Percentiles rank a stretch among this genome's conserved stretches.
These are phyloP conservation scores for Corchorus olitorius DNA, from an alignment of 345 rosid species.

Conservation along the genomic window DNA sequence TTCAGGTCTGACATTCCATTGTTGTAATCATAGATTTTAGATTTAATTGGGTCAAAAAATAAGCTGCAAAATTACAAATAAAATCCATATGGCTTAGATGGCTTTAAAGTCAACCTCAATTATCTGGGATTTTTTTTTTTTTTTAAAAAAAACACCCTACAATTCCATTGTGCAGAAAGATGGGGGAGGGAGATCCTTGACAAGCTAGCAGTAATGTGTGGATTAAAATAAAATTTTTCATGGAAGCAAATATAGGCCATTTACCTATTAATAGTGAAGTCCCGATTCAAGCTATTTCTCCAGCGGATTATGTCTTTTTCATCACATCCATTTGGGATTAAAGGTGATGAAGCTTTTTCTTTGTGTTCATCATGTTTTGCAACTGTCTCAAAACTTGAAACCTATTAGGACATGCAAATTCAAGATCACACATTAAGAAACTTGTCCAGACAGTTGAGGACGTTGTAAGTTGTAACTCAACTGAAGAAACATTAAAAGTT, in stretches of 20 bases:
- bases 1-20: conserved; percentile 75
- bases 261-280: conserved; percentile 93
- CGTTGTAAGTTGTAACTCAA: background rate
- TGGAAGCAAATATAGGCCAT: background rate
- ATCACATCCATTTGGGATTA: conserved; percentile 40
- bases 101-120: conserved; percentile 1
- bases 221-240: background rate
- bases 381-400: conserved; percentile 82
- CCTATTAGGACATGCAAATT: conserved; percentile 44
- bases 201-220: conserved; percentile 2
- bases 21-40: conserved; percentile 69
- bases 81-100: conserved; percentile 18
- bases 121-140: too few species aligned
- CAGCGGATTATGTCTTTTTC: conserved; percentile 63
- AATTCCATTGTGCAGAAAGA: background rate
- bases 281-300: conserved; percentile 79
- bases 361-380: conserved; percentile 42
- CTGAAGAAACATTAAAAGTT: background rate
- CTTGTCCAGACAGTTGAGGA: background rate
- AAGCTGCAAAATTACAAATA: conserved; percentile 46
- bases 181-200: background rate
- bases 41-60: conserved; percentile 64
- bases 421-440: conserved; percentile 18
- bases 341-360: conserved; percentile 32
- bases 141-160: too few species aligned